Base-by-base conservation (phyloP, 768 basidiomycete species). In the Termitomyces sp. region DNA sequence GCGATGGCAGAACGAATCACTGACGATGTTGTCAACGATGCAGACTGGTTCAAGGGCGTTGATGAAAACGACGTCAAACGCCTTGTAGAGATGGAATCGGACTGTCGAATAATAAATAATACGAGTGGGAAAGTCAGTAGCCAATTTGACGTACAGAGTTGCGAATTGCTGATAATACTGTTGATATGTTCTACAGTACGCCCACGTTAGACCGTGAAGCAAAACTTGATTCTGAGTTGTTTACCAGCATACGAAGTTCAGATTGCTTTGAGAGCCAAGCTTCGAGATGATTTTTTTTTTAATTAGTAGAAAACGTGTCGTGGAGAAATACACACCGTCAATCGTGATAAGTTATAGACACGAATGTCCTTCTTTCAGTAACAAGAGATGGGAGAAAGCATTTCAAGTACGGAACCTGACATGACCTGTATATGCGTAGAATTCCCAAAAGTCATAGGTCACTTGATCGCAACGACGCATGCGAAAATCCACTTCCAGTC, bases 381-480 rank as follows among this genome's bases (percentile, higher is more conserved):
- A 39, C 32, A 22, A 46, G 39, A 43, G 37, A 46, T 39, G 24
- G 49, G 31, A 43, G 12, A 32, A n/a, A 6, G 16, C 53, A 44
- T 48, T 37, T 31, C 47, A 61, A 59, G 63, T 69, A 68, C 72
- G 72, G 66, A 68, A 60, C 32, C 60, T 64, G n/a, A 14, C 9
- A 50, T 66, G 37, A 32, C 36, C 13, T 48, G 69, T 67, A 69
- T 71, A 67, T 68, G 70, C 64, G 65, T 69, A 69, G 61, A 64
- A 64, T 64, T 61, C 59, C 59, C 56, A 64, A 57, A 56, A 57
- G 63, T 51, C 49, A 42, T 59, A 62, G 62, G 69, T 72, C 72
- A 74, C 64, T 72, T 72, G 71, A 72, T 68, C 58, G 53, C 56
- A 60, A 51, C 61, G 65, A 62, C 61, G 65, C 66, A 68, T 66